These are phyloP conservation scores for Pisolithus marmoratus DNA, from an alignment of 768 basidiomycete species.

Conservation along the genomic window DNA sequence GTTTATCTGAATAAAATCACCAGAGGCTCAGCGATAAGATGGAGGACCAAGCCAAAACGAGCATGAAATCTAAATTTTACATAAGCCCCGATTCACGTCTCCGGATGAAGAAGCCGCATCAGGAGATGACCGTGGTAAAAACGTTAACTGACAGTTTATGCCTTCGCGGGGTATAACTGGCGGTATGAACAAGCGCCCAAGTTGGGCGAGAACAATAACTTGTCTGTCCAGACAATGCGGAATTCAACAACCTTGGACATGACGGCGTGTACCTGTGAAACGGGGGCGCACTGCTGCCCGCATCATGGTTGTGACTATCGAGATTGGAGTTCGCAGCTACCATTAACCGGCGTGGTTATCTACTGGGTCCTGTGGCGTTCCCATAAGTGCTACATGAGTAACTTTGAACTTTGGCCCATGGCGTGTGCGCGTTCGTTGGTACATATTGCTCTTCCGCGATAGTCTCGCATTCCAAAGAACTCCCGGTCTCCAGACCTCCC, in stretches of 20 bases:
- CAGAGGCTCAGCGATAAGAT: not conserved
- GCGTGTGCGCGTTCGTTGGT: too few relatives aligned
- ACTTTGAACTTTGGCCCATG: too few relatives aligned
- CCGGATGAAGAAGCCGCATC: constrained; percentile 1
- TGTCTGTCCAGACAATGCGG: not conserved
- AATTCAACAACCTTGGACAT: not conserved
- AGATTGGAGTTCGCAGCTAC: not conserved
- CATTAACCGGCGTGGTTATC: not conserved
- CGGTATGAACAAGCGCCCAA: not conserved
- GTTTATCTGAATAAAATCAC: not conserved
- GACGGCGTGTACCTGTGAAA: not conserved
- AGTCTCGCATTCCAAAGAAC: too few relatives aligned
- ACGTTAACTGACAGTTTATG: constrained; percentile 17
- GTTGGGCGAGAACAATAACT: constrained; percentile 7
- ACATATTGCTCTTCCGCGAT: too few relatives aligned
- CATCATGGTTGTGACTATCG: too few relatives aligned
- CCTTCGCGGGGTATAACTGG: constrained; percentile 21
- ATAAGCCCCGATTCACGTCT: not conserved
- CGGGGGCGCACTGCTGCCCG: not conserved
- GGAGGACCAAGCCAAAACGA: not conserved
- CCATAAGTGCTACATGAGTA: too few relatives aligned
- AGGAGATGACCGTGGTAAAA: constrained; percentile 9
- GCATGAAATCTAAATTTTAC: constrained; percentile 1
- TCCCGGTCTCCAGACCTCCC: too few relatives aligned
- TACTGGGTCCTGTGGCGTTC: too few relatives aligned